phyloP scores from a whole-genome alignment of 768 basidiomycete genomes.

The Harrya chromipes region DNA sequence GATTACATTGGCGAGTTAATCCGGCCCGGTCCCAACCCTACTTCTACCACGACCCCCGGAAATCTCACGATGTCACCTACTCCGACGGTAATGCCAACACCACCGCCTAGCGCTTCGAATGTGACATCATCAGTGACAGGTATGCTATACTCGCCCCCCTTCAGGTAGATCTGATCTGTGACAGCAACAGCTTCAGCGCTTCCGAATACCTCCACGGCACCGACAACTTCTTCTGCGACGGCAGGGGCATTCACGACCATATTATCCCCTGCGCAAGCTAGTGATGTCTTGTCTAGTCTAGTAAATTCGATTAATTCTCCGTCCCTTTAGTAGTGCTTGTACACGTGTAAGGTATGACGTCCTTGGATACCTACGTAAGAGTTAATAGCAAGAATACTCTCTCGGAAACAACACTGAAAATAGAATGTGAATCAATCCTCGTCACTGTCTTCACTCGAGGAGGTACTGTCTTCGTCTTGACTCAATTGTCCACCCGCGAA shows the following conservation, averaged over 20 bases:
- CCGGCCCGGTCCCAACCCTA: conserved; percentile 27
- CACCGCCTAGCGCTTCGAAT: not conserved
- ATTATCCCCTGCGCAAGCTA: conserved; percentile 24
- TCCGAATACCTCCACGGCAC: conserved; percentile 26
- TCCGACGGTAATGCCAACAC: not conserved
- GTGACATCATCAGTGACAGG: not conserved
- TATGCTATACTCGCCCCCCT: not conserved
- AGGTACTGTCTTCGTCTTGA: conserved; percentile 47
- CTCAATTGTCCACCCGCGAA: conserved; percentile 43
- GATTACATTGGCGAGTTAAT: conserved; percentile 50
- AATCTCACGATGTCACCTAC: not conserved
- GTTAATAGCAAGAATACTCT: conserved; percentile 4
- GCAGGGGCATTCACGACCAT: conserved; percentile 14
- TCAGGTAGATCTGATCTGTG: conserved; percentile 2
- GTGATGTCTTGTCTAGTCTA: conserved; percentile 35
- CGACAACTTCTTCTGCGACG: conserved; percentile 1
- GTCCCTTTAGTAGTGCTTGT: not conserved
- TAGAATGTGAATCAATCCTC: conserved; percentile 37
- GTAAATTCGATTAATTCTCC: not conserved
- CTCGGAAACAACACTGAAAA: not conserved
- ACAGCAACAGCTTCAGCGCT: conserved; percentile 18
- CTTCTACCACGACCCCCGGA: not conserved
- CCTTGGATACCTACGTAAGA: conserved; percentile 1
- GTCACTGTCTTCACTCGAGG: conserved; percentile 54
- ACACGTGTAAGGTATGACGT: conserved; percentile 1